Evolutionary conservation across 305 asterid genomes (phyloP).

Genomic region (Fraxinus xanthoxyloides): DNA sequence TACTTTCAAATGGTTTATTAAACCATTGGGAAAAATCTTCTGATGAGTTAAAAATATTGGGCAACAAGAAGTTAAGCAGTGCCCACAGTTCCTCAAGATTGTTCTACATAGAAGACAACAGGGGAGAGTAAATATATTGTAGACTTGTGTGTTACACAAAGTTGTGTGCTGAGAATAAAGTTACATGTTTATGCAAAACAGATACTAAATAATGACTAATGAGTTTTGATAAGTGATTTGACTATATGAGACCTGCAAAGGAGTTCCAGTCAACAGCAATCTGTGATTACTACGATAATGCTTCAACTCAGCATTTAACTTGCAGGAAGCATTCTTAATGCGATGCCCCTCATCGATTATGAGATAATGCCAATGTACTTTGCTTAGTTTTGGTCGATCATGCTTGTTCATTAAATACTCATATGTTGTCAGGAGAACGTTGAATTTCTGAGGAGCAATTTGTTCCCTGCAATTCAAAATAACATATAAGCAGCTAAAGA

Average conservation of each 20-base stretch:
- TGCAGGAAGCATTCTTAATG: constrained; percentile 99
- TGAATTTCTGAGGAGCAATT: constrained; percentile 89
- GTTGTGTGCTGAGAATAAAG: background rate
- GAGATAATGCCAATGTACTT: constrained; percentile 92
- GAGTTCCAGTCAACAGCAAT: constrained; percentile 96
- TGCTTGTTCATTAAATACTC: constrained; percentile 99
- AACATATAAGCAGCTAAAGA: constrained; percentile 26
- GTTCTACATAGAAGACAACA: constrained; percentile 51
- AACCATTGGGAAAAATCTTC: constrained; percentile 99
- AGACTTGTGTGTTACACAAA: background rate
- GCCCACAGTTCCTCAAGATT: constrained; percentile 99
- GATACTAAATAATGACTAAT: constrained; percentile 10
- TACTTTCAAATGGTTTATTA: constrained; percentile 95
- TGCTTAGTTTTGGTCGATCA: constrained; percentile 94
- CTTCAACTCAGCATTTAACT: constrained; percentile 94
- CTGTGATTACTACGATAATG: constrained; percentile 94
- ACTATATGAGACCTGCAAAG: constrained; percentile 65
- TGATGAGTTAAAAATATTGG: constrained; percentile 94
- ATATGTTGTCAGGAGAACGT: constrained; percentile 90
- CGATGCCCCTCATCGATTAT: constrained; percentile 99
- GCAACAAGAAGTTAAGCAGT: constrained; percentile 93
- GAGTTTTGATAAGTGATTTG: background rate
- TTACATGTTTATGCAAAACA: constrained; percentile 11
- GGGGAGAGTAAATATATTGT: constrained; percentile 7
- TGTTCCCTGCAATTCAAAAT: constrained; percentile 68